A percentile compares a stretch with the other conserved stretches of the same genome.
Conservation (phyloP, 108 stramenopile species). For the Cafeteria roenbergensis region DNA sequence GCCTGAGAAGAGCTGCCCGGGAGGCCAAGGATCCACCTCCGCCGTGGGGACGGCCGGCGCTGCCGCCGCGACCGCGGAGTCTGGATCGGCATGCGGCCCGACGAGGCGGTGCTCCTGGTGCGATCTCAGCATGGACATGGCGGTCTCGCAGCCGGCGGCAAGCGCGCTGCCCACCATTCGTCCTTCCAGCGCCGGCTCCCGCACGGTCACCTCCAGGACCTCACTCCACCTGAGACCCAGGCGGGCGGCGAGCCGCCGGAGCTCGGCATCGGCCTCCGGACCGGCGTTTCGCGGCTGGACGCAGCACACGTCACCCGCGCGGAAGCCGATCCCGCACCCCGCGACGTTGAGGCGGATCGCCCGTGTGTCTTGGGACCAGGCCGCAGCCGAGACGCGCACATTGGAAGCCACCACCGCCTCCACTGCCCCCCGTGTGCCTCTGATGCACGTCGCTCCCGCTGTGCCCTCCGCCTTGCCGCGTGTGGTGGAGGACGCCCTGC, state of each 20-base stretch:
- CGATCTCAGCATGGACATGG: not conserved
- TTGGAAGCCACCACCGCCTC: not conserved
- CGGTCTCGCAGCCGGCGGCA: too few species aligned
- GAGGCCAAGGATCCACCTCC: not conserved
- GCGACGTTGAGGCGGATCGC: not conserved
- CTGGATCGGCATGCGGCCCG: not conserved
- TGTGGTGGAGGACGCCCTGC: not conserved
- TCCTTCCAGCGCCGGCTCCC: too few species aligned
- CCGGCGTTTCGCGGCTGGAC: conserved; percentile 6
- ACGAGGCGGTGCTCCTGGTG: not conserved
- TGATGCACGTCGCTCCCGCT: not conserved
- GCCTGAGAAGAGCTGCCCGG: not conserved
- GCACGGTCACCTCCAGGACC: too few species aligned
- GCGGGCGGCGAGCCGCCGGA: too few species aligned
- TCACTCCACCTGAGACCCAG: too few species aligned
- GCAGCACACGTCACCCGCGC: conserved; percentile 9
- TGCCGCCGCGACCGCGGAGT: too few species aligned
- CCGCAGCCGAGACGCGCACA: not conserved
- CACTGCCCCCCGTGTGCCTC: not conserved
- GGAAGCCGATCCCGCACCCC: not conserved
- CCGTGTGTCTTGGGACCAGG: conserved; percentile 8
- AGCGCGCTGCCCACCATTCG: too few species aligned
- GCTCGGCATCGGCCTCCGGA: too few species aligned
- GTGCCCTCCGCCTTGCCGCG: not conserved
- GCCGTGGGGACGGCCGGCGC: not conserved